Evolutionary conservation across 2,329 filamentous ascomycete species (phyloP), one percentile per base, ranked within the genome.

Genomic region (Orbilia javanica): DNA sequence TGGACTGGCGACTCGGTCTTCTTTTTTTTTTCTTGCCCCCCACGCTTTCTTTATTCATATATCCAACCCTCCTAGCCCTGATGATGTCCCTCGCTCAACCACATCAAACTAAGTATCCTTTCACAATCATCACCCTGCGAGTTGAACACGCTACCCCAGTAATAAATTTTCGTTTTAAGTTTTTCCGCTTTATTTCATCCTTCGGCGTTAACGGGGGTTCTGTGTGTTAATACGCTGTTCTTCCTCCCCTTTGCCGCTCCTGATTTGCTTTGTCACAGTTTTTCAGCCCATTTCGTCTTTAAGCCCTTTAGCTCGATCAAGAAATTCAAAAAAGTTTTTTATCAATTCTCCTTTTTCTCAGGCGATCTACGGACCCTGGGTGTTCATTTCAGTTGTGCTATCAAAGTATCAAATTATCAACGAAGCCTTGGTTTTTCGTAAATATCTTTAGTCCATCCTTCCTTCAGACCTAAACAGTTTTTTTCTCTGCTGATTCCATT

Each of bases 1-100:
- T 18, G 29, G 44, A 36, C 71, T 79, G 73, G 72, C 70, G 73
- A 55, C 42, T 79, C 18, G 73, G 71, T 74, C 48, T 78, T 68
- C 55, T 64, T 57, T 77, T 66, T 34, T 72, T 48, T 25, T 78
- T 66, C 52, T 50, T 18, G 7, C 22, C 42, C 44, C 18, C 7
- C 53, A 44, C 15, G n/a, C 22, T 8, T 66, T 67, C 46, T 25
- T 74, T 57, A 46, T 79, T 57, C 39, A 44, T 72, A 50, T 69
- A 62, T 60, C 48, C 18, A 7, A 20, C 7, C 22, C 34, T 39
- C 25, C 22, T 4, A 22, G 46, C 48, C n/a, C 46, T n/a, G 36
- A 72, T 18, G 39, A 46, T 18, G 10, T 42, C 20, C 39, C 2
- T 4, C 25, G 46, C 36, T 3, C 66, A 18, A 44, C 34, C 55